Evolutionary conservation across 495 filamentous ascomycete species (phyloP), one percentile per base, ranked within the genome.

Genomic region (Penicillium atrosanguineum): DNA sequence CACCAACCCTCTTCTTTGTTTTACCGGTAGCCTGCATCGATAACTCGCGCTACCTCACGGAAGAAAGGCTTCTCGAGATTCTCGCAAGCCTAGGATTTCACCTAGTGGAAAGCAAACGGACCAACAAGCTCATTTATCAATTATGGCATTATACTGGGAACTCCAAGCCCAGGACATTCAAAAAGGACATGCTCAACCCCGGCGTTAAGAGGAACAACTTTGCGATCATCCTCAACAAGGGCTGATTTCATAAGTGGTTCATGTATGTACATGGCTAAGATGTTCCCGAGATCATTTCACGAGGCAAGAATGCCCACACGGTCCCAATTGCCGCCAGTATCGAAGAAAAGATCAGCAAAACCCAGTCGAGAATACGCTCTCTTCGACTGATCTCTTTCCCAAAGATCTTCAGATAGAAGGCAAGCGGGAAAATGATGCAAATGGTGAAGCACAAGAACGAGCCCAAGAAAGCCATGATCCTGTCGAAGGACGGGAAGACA

Each of bases 401-500:
- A 67, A 96, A 98, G 20, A 98, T 85, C 74, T 92, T 96, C 49
- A 98, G 73, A 64, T 98, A 89, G 62, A 98, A 98, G 19, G 89
- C 79, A 23, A 95, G 68, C 4, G 94, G 94, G 54, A 94, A 74
- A 37, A 95, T 92, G 53, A 98, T 87, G 71, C 94, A 97, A 48
- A 97, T 94, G 12, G 88, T 88, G 67, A 96, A 96, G 65, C 92
- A 95, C 48, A 96, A 78, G n/a, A 89, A 87, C 26, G 84, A 87
- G 2, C 94, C 94, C 74, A 97, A 82, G 52, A 98, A 86, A 28
- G 89, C 87, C 91, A 97, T 96, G 62, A 98, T 92, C 49, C 84
- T 82, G 64, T 98, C 94, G 61, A 97, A 98, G 0, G 81, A 79
- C 14, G 94, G 94, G 62, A 95, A 89, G 7, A 93, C 63, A 40